Base-by-base conservation (phyloP, 768 basidiomycete species). In the Inosperma sp. region DNA sequence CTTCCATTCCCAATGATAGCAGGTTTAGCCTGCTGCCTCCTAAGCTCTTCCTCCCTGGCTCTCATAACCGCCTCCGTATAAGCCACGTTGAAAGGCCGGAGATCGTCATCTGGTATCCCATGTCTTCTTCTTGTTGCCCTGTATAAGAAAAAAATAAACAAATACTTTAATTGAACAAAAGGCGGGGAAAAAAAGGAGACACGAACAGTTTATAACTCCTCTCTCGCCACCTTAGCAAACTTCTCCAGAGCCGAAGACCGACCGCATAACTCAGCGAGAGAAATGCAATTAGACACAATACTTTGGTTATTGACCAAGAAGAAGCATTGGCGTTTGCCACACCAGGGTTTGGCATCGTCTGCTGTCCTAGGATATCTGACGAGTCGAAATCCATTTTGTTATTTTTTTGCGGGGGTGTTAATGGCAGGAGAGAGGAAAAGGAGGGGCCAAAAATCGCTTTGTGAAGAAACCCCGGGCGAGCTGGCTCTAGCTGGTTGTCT, bases 21-120 rank as follows among this genome's bases (percentile, higher is more conserved):
- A 48, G 53, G 59, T 58, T 63, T 64, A 68, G 70, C 62, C 62
- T 67, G 56, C 25, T 50, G 55, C 22, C 34, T 62, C 51, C 59
- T 64, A 53, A 73, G 75, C 57, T 77, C 70, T 59, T 85, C 79
- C 59, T 80, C 74, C 54, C 79, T 77, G 39, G 76, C 70, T 48
- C 74, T 74, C 54, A 75, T 68, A 31, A 81, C 84, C 51, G 63
- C 63, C 13, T 85, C 86, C 56, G 87, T 79, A 67, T 87, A 88
- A n/a, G 89, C 90, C 56, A 91, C 86, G 65, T 86, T 86, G 75
- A 92, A 92, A 10, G 89, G 87, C 26, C 89, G 77, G 56, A 81
- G 75, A 72, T 92, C 89, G 51, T 74, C 75, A 72, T 92, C 89
- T 14, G 89, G 90, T 53, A 92, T 92, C 39, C 89, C 90, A 62